phyloP scores from a whole-genome alignment of 1,284 basidiomycete genomes.

The Ustilago curta region DNA sequence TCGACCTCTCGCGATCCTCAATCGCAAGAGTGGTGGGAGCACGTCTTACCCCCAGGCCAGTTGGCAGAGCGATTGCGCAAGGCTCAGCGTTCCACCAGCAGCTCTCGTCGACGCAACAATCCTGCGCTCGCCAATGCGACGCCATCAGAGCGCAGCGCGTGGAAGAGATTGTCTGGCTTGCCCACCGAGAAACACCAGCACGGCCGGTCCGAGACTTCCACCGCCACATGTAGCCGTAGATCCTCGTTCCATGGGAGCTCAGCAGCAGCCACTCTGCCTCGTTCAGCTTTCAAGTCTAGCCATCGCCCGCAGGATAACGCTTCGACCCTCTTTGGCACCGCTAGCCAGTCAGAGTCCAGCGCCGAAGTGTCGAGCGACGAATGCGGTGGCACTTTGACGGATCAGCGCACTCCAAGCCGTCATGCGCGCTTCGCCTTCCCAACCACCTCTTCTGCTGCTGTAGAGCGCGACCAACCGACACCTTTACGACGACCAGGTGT shows the following conservation, averaged over 20 bases:
- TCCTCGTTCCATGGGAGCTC: slow-evolving; percentile 23
- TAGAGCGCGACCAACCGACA: background rate
- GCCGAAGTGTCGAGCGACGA: slow-evolving; percentile 49
- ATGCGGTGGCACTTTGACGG: slow-evolving; percentile 17
- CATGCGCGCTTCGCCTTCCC: slow-evolving; percentile 21
- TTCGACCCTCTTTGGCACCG: background rate
- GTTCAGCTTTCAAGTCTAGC: slow-evolving; percentile 23
- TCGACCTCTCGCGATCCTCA: slow-evolving; percentile 18
- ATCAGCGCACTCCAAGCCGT: slow-evolving; percentile 23
- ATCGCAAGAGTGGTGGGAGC: slow-evolving; percentile 61
- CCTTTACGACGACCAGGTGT: slow-evolving; percentile 14
- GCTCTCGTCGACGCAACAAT: slow-evolving; percentile 40
- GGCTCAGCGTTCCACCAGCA: slow-evolving; percentile 48
- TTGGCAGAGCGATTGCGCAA: slow-evolving; percentile 56
- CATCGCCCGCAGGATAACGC: slow-evolving; percentile 11
- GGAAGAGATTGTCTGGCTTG: slow-evolving; percentile 44
- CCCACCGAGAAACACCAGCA: slow-evolving; percentile 19
- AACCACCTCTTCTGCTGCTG: background rate
- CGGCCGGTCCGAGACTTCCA: slow-evolving; percentile 27
- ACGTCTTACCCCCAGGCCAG: slow-evolving; percentile 59
- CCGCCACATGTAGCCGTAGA: slow-evolving; percentile 28
- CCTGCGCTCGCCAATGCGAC: slow-evolving; percentile 47
- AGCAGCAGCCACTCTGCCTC: slow-evolving; percentile 27
- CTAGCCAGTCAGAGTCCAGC: slow-evolving; percentile 35
- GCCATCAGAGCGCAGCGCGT: slow-evolving; percentile 38